Evolutionary conservation across 75 land plant genomes (phyloP).

Genomic region (Selaginella tamariscina): DNA sequence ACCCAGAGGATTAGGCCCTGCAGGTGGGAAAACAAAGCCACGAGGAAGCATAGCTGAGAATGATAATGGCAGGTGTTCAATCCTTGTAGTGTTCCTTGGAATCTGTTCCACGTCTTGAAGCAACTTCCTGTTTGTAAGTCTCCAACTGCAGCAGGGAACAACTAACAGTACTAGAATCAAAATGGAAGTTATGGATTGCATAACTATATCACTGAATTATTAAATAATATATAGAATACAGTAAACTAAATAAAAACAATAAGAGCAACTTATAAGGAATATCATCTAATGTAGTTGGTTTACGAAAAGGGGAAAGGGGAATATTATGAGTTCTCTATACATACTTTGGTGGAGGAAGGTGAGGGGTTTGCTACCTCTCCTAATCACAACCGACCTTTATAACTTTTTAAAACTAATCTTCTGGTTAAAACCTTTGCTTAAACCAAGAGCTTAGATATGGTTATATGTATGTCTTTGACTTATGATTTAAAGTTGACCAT

Average conservation of each 20-base stretch:
- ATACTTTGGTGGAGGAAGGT: no score
- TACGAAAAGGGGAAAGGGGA: neutral
- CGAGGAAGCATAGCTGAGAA: neutral
- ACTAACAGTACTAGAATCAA: neutral
- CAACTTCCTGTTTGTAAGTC: neutral
- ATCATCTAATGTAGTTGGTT: neutral
- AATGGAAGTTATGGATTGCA: no score
- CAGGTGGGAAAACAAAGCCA: neutral
- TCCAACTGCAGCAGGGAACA: neutral
- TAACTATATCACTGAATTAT: neutral
- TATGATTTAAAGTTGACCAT: no score
- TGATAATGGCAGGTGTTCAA: neutral
- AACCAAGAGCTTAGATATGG: no score
- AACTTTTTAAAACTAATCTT: neutral
- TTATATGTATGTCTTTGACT: no score
- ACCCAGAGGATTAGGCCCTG: neutral
- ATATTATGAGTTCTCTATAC: neutral
- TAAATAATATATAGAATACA: neutral
- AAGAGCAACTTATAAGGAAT: neutral
- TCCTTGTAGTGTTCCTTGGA: neutral
- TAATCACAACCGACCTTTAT: neutral
- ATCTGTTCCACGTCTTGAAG: neutral
- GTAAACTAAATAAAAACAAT: neutral
- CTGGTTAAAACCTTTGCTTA: no score
- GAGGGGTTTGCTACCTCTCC: conserved; percentile 1